Conservation (phyloP, 2,329 filamentous ascomycete genomes). For the Paecilomyces fulvus region DNA sequence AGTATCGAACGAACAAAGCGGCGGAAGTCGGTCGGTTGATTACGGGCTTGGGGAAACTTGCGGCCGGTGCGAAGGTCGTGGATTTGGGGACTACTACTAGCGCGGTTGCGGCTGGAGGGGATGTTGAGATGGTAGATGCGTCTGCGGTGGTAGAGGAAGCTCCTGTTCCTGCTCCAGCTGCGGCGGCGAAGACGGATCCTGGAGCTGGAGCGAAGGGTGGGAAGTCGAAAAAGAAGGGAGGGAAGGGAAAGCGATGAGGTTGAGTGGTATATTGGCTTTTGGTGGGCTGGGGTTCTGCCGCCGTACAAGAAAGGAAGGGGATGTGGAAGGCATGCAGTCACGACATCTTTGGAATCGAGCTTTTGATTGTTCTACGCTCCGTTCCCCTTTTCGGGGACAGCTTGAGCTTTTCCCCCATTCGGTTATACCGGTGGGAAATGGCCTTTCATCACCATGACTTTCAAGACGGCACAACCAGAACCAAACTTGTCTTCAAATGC, state of each 20-base stretch:
- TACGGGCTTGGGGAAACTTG: slow-evolving; percentile 64
- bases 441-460: too few relatives aligned
- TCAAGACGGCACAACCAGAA: not conserved
- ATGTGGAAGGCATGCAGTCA: too few relatives aligned
- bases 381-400: too few relatives aligned
- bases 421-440: too few relatives aligned
- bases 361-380: too few relatives aligned
- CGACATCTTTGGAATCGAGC: too few relatives aligned
- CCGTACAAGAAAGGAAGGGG: slow-evolving; percentile 19
- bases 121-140: slow-evolving; percentile 28
- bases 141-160: slow-evolving; percentile 32
- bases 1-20: slow-evolving; percentile 85
- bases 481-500: not conserved
- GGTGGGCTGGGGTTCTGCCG: slow-evolving; percentile 6
- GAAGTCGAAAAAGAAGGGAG: slow-evolving; percentile 54
- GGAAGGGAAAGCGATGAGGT: slow-evolving; percentile 59
- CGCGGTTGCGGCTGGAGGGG: slow-evolving; percentile 23
- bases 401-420: too few relatives aligned
- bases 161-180: slow-evolving; percentile 10
- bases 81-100: slow-evolving; percentile 31
- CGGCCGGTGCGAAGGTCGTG: slow-evolving; percentile 58
- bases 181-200: slow-evolving; percentile 13
- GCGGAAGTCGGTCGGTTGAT: slow-evolving; percentile 82
- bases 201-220: slow-evolving; percentile 23
- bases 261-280: not conserved